Conservation (phyloP, 1,284 basidiomycete genomes). For the Bjerkandera adusta region DNA sequence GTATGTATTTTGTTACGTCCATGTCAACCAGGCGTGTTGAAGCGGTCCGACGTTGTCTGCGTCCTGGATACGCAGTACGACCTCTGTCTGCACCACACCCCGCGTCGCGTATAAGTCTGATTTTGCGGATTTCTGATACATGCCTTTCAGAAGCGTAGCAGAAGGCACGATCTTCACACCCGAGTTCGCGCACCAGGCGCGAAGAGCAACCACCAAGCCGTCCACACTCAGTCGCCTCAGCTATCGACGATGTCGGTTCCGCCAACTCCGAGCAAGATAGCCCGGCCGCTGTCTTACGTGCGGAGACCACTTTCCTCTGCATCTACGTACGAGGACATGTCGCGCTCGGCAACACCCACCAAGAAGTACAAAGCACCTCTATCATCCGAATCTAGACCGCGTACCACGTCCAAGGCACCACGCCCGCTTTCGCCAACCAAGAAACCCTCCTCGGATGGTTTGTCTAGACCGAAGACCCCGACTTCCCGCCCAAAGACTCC, state of each 20-base stretch:
- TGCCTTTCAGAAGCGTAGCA: no score
- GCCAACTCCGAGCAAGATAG: conserved; percentile 25
- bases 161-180: no score
- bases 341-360: conserved; percentile 35
- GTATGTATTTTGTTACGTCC: background rate
- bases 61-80: no score
- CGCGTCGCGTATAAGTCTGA: no score
- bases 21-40: no score
- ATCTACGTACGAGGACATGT: conserved; percentile 22
- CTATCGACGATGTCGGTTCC: conserved; percentile 19
- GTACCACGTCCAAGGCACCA: conserved; percentile 37
- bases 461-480: no score
- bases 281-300: conserved; percentile 43
- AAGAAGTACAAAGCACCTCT: conserved; percentile 69
- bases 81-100: no score
- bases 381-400: conserved; percentile 54
- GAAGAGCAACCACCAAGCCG: no score
- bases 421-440: conserved; percentile 55
- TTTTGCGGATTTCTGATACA: no score
- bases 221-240: no score
- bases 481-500: conserved; percentile 34
- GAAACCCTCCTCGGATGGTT: conserved; percentile 29
- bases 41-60: no score
- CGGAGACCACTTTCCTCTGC: conserved; percentile 47
- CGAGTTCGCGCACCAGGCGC: no score